Conservation (phyloP, 345 rosid species). For the Excoecaria agallocha region DNA sequence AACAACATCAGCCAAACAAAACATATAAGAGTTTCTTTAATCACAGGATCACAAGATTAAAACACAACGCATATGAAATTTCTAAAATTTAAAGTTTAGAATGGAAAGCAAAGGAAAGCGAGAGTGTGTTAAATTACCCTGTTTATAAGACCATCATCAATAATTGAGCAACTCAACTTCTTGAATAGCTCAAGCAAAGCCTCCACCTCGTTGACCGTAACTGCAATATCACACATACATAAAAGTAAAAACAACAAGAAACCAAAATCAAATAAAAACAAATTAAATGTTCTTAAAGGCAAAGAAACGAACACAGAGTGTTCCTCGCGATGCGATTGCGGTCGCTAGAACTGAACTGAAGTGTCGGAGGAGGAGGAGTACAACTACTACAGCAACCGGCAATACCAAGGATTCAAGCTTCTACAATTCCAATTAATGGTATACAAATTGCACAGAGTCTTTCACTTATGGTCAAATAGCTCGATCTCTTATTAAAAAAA, state of each 20-base stretch:
- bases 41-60: background rate
- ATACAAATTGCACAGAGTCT: conserved; percentile 33
- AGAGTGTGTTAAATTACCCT: conserved; percentile 7
- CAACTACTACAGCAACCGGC: conserved; percentile 36
- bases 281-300: background rate
- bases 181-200: conserved; percentile 29
- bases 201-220: conserved; percentile 26
- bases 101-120: background rate
- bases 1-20: background rate
- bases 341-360: conserved; percentile 29
- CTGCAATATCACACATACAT: conserved; percentile 4
- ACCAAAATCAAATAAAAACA: background rate
- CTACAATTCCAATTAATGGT: conserved; percentile 29
- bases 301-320: conserved; percentile 31
- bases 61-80: background rate
- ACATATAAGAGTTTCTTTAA: background rate
- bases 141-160: conserved; percentile 26
- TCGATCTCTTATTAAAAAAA: conserved; percentile 22
- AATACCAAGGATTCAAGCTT: conserved; percentile 26
- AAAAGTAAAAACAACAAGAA: no score
- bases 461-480: conserved; percentile 28
- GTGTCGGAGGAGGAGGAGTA: conserved; percentile 15
- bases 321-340: conserved; percentile 33
- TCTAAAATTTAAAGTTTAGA: no score
- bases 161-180: conserved; percentile 24